Percentiles rank a stretch among this genome's conserved stretches.
phyloP scores from a whole-genome alignment of 2,329 filamentous ascomycete species.

The Scolecobasidium constrictum region DNA sequence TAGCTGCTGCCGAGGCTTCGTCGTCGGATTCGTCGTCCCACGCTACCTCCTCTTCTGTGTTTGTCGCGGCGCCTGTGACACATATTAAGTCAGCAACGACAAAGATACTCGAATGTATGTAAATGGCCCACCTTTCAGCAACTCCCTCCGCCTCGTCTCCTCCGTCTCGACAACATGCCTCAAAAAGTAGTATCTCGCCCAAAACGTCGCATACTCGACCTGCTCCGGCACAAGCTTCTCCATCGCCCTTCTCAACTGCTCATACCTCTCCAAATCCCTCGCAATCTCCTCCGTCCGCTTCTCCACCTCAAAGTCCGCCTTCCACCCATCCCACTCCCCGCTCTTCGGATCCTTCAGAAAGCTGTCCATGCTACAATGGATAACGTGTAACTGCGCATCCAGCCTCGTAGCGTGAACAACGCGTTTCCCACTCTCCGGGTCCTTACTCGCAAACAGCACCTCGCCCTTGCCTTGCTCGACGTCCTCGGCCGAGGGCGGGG shows the following conservation, averaged over 20 bases:
- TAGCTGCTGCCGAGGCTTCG: conserved; percentile 21
- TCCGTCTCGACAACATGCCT: conserved; percentile 88
- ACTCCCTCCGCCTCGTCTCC: conserved; percentile 75
- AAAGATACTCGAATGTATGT: conserved; percentile 23
- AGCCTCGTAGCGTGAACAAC: conserved; percentile 92
- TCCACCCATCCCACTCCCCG: conserved; percentile 65
- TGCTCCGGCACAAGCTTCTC: conserved; percentile 89
- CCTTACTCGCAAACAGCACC: conserved; percentile 88
- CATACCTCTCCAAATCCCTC: conserved; percentile 72
- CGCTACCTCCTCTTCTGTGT: conserved; percentile 60
- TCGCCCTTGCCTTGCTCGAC: conserved; percentile 29
- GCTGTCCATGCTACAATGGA: conserved; percentile 71
- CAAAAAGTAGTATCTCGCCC: conserved; percentile 92
- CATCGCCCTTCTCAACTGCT: conserved; percentile 79
- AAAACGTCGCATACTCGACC: conserved; percentile 84
- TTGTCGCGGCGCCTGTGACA: conserved; percentile 50
- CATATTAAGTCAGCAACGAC: neutral
- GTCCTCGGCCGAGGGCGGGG: conserved; percentile 51
- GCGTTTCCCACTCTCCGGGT: conserved; percentile 75
- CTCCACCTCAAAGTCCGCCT: conserved; percentile 65
- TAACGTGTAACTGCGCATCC: conserved; percentile 90
- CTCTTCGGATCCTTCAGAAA: conserved; percentile 74
- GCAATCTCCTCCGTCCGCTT: conserved; percentile 77
- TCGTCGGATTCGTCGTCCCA: conserved; percentile 64
- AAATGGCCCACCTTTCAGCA: conserved; percentile 65